Percentiles rank a stretch among this genome's conserved stretches.
Evolutionary conservation across 108 stramenopile species (phyloP).

Genomic region (Pelagomonas calceolata): DNA sequence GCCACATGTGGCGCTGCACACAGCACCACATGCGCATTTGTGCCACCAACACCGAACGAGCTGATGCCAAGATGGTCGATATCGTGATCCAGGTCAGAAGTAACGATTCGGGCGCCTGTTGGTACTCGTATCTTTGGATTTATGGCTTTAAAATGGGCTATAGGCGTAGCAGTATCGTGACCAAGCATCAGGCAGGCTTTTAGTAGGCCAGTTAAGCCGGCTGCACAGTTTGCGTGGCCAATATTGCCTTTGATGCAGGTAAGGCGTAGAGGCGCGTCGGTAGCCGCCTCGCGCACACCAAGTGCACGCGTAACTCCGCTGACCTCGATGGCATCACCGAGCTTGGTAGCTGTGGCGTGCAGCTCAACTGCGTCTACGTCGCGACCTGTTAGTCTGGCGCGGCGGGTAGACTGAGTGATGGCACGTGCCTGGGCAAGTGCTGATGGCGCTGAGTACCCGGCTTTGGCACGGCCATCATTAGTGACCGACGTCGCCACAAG

Average conservation of each 20-base stretch:
- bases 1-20: no score
- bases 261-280: neutral
- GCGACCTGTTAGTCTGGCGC: neutral
- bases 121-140: neutral
- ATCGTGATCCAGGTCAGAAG: no score
- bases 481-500: neutral
- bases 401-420: neutral
- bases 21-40: neutral
- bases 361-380: neutral
- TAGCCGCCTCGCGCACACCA: neutral
- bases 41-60: neutral
- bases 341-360: neutral
- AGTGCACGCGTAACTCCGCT: neutral
- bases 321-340: neutral
- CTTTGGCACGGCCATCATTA: neutral
- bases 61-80: neutral
- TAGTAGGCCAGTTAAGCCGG: neutral
- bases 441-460: neutral
- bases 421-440: neutral
- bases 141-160: neutral
- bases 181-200: neutral
- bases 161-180: neutral
- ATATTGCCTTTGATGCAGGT: neutral
- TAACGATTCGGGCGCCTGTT: no score
- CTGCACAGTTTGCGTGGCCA: neutral